These are phyloP conservation scores for Cucurbita argyrosperma DNA, from an alignment of 306 rosid species.

Conservation along the genomic window DNA sequence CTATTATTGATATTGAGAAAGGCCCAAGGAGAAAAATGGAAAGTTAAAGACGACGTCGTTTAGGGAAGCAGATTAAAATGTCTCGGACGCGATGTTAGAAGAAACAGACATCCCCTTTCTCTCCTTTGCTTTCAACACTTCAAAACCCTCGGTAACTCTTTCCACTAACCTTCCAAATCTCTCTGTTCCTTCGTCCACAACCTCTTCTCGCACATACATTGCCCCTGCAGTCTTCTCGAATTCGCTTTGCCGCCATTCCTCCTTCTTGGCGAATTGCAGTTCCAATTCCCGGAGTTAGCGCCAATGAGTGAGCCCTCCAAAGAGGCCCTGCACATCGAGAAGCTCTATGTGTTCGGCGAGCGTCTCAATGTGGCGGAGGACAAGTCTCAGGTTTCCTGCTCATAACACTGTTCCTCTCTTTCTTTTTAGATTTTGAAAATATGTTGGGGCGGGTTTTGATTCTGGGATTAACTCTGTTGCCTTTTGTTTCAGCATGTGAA, in stretches of 20 bases:
- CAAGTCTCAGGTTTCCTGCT: constrained; percentile 53
- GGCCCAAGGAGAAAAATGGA: not conserved
- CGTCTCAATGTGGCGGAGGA: constrained; percentile 77
- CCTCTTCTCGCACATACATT: not conserved
- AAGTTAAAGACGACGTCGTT: not conserved
- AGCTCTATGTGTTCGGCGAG: constrained; percentile 87
- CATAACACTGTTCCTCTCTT: not conserved
- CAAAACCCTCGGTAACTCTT: not conserved
- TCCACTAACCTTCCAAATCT: not conserved
- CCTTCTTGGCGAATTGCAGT: not conserved
- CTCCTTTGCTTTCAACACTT: not conserved
- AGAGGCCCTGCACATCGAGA: constrained; percentile 64
- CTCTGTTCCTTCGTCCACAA: not conserved
- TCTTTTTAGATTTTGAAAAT: not conserved
- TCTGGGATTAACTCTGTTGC: not conserved
- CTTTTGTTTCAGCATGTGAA: constrained; percentile 35
- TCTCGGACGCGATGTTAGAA: not conserved
- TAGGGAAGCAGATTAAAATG: not conserved
- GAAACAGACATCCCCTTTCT: not conserved
- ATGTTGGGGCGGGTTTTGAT: not conserved
- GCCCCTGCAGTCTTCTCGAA: not conserved
- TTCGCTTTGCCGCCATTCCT: not conserved
- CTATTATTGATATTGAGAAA: not conserved
- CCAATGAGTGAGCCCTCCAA: constrained; percentile 57
- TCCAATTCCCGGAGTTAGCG: not conserved